phyloP scores from a whole-genome alignment of 2,329 filamentous ascomycete species.

The Claviceps monticola region DNA sequence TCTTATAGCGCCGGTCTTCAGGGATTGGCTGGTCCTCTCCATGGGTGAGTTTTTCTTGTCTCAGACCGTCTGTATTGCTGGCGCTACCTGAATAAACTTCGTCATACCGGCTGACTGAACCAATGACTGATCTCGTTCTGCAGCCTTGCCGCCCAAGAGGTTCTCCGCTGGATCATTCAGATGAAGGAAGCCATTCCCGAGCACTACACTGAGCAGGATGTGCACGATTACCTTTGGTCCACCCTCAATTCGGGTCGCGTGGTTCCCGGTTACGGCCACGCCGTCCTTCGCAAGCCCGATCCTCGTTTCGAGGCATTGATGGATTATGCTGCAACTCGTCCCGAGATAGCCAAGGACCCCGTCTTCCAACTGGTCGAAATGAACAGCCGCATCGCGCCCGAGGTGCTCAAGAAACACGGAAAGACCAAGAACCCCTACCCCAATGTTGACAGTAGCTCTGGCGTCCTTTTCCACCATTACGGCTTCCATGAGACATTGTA shows the following conservation, averaged over 20 bases:
- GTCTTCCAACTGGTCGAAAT: conserved; percentile 90
- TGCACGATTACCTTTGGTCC: conserved; percentile 81
- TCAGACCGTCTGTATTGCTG: background rate
- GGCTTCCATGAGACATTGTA: conserved; percentile 95
- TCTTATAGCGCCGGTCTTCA: conserved; percentile 93
- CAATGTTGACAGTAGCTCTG: conserved; percentile 88
- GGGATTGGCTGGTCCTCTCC: conserved; percentile 74
- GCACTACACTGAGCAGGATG: conserved; percentile 64
- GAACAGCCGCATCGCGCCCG: conserved; percentile 83
- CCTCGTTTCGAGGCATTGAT: conserved; percentile 93
- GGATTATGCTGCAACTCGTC: conserved; percentile 78
- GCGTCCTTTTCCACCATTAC: conserved; percentile 95
- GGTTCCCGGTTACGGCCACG: conserved; percentile 89
- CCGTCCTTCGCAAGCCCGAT: conserved; percentile 90
- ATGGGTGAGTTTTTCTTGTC: conserved; percentile 31
- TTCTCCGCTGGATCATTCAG: conserved; percentile 89
- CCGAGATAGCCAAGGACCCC: conserved; percentile 74
- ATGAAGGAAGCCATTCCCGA: conserved; percentile 83
- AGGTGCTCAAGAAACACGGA: conserved; percentile 84
- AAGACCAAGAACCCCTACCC: conserved; percentile 98
- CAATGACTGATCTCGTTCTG: background rate
- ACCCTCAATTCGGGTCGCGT: conserved; percentile 90
- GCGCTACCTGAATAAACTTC: background rate
- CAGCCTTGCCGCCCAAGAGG: conserved; percentile 85
- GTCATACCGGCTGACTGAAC: background rate